These are phyloP conservation scores for Gracilariopsis chorda DNA, from an alignment of 23 red algal genomes.

Conservation along the genomic window DNA sequence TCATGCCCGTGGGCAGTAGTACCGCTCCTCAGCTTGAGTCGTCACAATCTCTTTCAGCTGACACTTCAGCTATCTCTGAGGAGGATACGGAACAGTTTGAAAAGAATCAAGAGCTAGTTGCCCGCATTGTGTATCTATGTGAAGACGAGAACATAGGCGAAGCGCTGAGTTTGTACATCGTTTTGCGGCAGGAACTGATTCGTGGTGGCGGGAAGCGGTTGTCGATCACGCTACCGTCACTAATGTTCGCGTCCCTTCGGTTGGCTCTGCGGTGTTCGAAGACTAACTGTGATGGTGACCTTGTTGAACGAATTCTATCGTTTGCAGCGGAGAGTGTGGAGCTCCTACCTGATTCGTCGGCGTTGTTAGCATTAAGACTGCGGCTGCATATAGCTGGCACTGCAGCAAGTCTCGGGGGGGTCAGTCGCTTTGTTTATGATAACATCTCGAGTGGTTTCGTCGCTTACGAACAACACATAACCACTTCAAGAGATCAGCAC, in stretches of 20 bases:
- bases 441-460: constrained; percentile 58
- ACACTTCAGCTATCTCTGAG: background rate
- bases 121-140: constrained; percentile 73
- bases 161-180: constrained; percentile 32
- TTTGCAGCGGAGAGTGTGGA: constrained; percentile 67
- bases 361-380: constrained; percentile 42
- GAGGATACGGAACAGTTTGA: constrained; percentile 41
- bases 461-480: constrained; percentile 64
- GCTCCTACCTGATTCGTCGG: constrained; percentile 15
- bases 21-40: background rate
- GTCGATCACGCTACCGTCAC: constrained; percentile 71
- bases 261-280: constrained; percentile 36
- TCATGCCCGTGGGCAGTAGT: constrained; percentile 20
- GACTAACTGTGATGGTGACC: background rate
- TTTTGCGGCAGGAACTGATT: constrained; percentile 49
- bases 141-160: constrained; percentile 42
- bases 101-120: constrained; percentile 64
- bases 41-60: background rate
- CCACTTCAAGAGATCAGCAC: constrained; percentile 30
- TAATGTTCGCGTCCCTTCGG: constrained; percentile 57
- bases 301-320: constrained; percentile 37
- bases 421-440: constrained; percentile 68
- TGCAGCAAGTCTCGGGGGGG: background rate
- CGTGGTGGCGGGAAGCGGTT: constrained; percentile 40
- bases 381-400: constrained; percentile 61